Conservation (phyloP, 1,284 basidiomycete species). For the Ceratorhiza oryzae-sativae region DNA sequence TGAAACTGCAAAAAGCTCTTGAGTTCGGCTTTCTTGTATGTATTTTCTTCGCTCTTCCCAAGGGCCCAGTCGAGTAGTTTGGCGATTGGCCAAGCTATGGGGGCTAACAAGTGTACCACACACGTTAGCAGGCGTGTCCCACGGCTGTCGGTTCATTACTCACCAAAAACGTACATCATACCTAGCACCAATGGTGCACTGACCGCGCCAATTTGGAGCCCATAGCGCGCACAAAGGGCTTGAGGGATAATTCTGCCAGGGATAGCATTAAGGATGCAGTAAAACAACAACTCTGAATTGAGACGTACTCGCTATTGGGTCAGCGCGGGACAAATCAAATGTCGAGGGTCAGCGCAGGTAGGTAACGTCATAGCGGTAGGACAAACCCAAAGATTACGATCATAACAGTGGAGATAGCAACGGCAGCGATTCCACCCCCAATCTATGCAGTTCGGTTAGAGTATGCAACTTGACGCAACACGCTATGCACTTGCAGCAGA, state of each 20-base stretch:
- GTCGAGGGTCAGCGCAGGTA: not conserved
- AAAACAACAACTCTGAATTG: constrained; percentile 29
- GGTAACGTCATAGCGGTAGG: not conserved
- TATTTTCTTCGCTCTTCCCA: constrained; percentile 73
- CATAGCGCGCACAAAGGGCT: constrained; percentile 86
- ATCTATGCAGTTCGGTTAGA: constrained; percentile 54
- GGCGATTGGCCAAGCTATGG: constrained; percentile 88
- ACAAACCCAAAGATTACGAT: constrained; percentile 86
- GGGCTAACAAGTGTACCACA: constrained; percentile 56
- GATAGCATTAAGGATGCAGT: constrained; percentile 16
- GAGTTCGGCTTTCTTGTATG: constrained; percentile 91
- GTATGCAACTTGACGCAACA: constrained; percentile 43
- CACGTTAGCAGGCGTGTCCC: constrained; percentile 19
- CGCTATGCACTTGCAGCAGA: constrained; percentile 66
- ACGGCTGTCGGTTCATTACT: too few relatives aligned
- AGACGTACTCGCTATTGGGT: constrained; percentile 47
- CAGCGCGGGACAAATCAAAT: not conserved
- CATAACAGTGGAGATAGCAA: constrained; percentile 81
- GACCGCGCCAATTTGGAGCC: constrained; percentile 85
- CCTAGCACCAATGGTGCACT: constrained; percentile 82
- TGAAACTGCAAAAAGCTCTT: constrained; percentile 87
- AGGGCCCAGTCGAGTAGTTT: constrained; percentile 83
- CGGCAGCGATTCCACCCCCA: constrained; percentile 84
- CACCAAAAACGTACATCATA: constrained; percentile 83
- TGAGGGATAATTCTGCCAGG: constrained; percentile 83